These are phyloP conservation scores for Venturia carpophila DNA, from an alignment of 2,329 filamentous ascomycete genomes.

Conservation along the genomic window DNA sequence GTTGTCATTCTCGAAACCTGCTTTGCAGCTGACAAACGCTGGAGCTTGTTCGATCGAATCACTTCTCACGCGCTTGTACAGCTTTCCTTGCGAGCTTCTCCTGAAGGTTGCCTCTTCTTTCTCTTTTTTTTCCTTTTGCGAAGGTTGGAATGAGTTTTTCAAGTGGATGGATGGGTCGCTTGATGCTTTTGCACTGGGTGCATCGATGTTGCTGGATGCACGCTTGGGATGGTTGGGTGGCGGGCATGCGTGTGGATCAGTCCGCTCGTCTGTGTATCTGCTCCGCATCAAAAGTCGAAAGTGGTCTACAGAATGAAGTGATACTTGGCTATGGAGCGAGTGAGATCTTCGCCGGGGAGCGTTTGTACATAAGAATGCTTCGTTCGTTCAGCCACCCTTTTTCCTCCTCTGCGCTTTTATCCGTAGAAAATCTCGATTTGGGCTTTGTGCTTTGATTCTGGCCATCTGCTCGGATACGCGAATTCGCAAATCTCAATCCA, in stretches of 20 bases:
- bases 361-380: background rate
- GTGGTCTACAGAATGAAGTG: too few species aligned
- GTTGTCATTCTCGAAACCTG: background rate
- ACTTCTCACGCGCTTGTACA: background rate
- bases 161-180: background rate
- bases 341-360: background rate
- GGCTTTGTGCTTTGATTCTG: background rate
- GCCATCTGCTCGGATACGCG: too few species aligned
- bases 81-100: too few species aligned
- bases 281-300: background rate
- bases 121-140: background rate
- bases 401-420: background rate
- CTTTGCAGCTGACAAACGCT: background rate
- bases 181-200: constrained; percentile 5
- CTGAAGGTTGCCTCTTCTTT: background rate
- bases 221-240: background rate
- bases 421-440: background rate
- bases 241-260: background rate
- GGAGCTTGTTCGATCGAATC: background rate
- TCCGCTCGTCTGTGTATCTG: background rate
- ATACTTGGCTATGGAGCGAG: too few species aligned
- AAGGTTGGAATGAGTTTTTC: background rate
- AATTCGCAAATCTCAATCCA: background rate
- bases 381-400: background rate
- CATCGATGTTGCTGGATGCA: background rate